Evolutionary conservation across 352 stramenopile genomes (phyloP), one percentile per base, ranked within the genome.

Genomic region (Globisporangium nagaii): DNA sequence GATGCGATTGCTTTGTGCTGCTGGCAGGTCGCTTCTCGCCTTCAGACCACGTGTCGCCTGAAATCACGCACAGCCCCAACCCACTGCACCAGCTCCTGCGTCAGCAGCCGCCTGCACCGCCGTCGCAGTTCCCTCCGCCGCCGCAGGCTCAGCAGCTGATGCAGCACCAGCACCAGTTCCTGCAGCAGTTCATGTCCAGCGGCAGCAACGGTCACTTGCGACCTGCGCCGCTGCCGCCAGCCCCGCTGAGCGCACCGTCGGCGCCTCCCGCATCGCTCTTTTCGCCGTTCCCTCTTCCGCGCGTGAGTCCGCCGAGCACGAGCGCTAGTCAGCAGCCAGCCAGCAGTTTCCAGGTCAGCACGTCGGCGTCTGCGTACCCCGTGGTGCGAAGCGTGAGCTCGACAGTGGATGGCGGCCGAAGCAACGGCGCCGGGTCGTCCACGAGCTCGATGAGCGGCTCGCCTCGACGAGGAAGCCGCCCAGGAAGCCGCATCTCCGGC

Each of bases 1-100:
- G n/a, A 22, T 25, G 19, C 25, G 3, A 58, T n/a, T n/a, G n/a
- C n/a, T n/a, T n/a, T n/a, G n/a, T n/a, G n/a, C n/a, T n/a, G n/a
- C n/a, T 32, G 20, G 40, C 44, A 76, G 71, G 47, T 7, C 79
- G 79, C 39, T 89, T 75, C 40, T 72, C 74, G 40, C 65, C 75
- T 48, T 63, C 71, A 0, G 76, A 86, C 47, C 67, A 83, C 53
- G 61, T 77, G 12, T 81, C 74, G 32, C 79, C 76, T 2, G 76
- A 90, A 52, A 68, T 88, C 47, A 88, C 79, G 52, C 79, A 86
- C 40, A 82, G 71, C 37, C 70, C 68, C 17, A 80, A 88, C 50
- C 72, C 76, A 27, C 40, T 90, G 66, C 76, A 88, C 53, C 74
- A 84, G 49, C 54, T 90, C 19, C 67, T 88, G 47, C 75, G 86